phyloP scores from a whole-genome alignment of 2,329 filamentous ascomycete genomes.

The Raffaelea ambrosiae region DNA sequence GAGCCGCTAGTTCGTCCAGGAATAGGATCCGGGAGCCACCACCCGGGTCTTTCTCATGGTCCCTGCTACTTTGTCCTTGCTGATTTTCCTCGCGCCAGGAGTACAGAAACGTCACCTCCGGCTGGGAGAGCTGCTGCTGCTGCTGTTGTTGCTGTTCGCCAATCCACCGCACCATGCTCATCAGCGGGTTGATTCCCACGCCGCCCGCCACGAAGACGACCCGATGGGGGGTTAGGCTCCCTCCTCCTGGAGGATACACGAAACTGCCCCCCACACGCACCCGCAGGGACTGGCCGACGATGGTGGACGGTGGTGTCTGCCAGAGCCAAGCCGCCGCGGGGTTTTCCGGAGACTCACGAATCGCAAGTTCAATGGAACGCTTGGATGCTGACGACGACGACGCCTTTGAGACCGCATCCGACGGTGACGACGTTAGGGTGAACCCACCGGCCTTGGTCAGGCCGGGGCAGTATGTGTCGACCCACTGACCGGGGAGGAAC shows the following conservation, averaged over 20 bases:
- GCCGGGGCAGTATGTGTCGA: constrained; percentile 70
- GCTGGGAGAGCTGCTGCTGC: constrained; percentile 5
- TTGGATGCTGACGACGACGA: not conserved
- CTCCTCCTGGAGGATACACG: constrained; percentile 49
- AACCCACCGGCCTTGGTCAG: constrained; percentile 71
- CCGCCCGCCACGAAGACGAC: constrained; percentile 73
- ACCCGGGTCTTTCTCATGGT: not conserved
- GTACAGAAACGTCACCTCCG: constrained; percentile 55
- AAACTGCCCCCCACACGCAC: constrained; percentile 78
- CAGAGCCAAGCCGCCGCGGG: constrained; percentile 72
- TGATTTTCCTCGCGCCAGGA: constrained; percentile 30
- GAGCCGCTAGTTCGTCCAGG: constrained; percentile 32
- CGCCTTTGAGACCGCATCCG: constrained; percentile 26
- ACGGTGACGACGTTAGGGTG: constrained; percentile 73
- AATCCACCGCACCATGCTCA: constrained; percentile 62
- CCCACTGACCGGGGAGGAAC: constrained; percentile 81
- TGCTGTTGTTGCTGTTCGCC: constrained; percentile 25
- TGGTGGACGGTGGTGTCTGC: constrained; percentile 35
- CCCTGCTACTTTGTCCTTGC: not conserved
- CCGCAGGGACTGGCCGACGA: constrained; percentile 49
- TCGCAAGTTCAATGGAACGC: constrained; percentile 64
- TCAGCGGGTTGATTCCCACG: constrained; percentile 73
- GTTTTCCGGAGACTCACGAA: constrained; percentile 64
- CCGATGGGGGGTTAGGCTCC: constrained; percentile 32
- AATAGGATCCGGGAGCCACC: constrained; percentile 34